Base-by-base conservation (phyloP, 257 asterid genomes). In the Echium plantagineum region DNA sequence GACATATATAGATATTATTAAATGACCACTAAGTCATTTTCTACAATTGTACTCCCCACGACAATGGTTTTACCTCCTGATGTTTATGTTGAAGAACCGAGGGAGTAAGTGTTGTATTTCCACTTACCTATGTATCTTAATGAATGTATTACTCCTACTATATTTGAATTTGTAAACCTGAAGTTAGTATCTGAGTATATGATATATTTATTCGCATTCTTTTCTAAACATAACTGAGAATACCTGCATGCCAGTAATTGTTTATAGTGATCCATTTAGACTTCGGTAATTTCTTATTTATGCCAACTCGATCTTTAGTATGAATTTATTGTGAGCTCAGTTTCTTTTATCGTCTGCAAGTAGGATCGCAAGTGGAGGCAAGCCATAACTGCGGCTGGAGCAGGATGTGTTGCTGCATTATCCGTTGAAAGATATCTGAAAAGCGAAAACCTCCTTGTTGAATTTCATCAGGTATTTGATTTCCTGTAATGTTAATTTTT, bases 301-400 rank as follows among this genome's bases (percentile, higher is more conserved):
- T 65, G 6, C 49, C n/a, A 47, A 49, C 17, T 58, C 30, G 15
- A 18, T 16, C 9, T 62, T 18, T 30, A n/a, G 19, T 57, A 4
- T 20, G 15, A 47, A 19, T 52, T 20, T 9, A 9, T 19, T 63
- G 10, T 21, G 61, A 17, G 26, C 46, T 48, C 58, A 47, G 55
- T 59, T 60, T 68, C 55, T 64, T 32, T 66, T 55, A 31, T 72
- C 7, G 54, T 54, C 17, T 70, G 64, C 12, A 3, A 60, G 66
- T 69, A 93, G 99, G 99, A 93, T 68, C 96, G 84, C 57, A 97
- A 93, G 73, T 93, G 99, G 99, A 82, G 99, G 78, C 97, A 93
- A 83, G 99, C 99, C 15, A 20, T 93, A 59, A 93, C 97, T 66
- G 99, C 97, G 16, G 99, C 97, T 76, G 99, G 99, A 66, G 83